Evolutionary conservation across 83 land plant species (phyloP), one percentile per base, ranked within the genome.

Genomic region (Picea abies): DNA sequence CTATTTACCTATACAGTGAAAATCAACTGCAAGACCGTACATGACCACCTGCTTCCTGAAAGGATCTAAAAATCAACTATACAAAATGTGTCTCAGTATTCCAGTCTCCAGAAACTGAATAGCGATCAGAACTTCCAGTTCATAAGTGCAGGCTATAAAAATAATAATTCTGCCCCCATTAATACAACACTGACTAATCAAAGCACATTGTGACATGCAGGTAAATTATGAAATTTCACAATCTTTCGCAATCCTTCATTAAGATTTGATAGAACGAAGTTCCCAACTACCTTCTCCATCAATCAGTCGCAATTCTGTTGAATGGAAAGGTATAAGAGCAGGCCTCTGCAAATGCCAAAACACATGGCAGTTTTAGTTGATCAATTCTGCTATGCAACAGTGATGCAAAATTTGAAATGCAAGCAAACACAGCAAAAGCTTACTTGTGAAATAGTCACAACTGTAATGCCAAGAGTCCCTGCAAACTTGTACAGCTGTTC

Each of bases 271-370:
- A 17, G 91, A 84, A 60, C 97, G 89, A 29, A 97, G 92, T 80
- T 97, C 96, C 99, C 98, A 97, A 67, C 90, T 94, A 49, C 99
- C 98, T 84, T 97, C 99, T 20, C 98, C 98, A 87, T 95, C 98
- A 86, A 97, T 90, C 78, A 97, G 86, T 39, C 93, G 92, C 65
- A 97, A 80, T 66, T 97, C 99, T 86, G 81, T 60, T 0, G 95
- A 89, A 81, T 97, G 99, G 71, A 90, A 97, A 76, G 98, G 99
- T 63, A 97, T 95, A 68, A 97, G 83, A 56, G 96, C 99, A 75
- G 99, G 99, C 16, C 99, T 89, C 99, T 97, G 92, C 5, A 68
- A 89, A 39, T 64, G 47, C 76, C 23, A 77, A 41, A 83, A 26
- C 20, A 47, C 20, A 20, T 3, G 62, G 61, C 63, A 60, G 25